Conservation (phyloP, 1,139 yeast genomes). For the Saccharomyces hybrid region DNA sequence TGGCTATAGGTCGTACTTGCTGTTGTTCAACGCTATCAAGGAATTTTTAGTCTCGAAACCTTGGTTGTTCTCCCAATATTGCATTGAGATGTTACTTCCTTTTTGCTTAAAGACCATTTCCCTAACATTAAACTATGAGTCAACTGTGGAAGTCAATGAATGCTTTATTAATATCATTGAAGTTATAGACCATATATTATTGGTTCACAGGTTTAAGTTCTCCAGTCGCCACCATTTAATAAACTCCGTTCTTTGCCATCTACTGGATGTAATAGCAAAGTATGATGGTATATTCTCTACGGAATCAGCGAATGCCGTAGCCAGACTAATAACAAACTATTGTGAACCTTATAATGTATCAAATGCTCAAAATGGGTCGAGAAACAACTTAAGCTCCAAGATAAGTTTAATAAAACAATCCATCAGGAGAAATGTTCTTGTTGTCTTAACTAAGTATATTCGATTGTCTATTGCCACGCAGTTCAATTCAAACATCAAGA, state of each 20-base stretch:
- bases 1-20: neutral
- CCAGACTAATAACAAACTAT: constrained; percentile 57
- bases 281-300: constrained; percentile 12
- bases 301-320: constrained; percentile 39
- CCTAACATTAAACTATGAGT: too few species aligned
- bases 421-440: constrained; percentile 56
- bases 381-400: constrained; percentile 45
- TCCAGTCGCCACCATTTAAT: constrained; percentile 68
- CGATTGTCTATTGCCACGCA: constrained; percentile 45
- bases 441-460: constrained; percentile 52
- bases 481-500: constrained; percentile 43
- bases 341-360: constrained; percentile 55
- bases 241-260: constrained; percentile 40
- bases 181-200: constrained; percentile 47
- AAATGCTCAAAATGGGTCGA: constrained; percentile 17
- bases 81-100: constrained; percentile 45
- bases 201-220: constrained; percentile 64
- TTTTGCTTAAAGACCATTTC: constrained; percentile 35
- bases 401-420: constrained; percentile 49
- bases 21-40: constrained; percentile 31
- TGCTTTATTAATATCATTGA: constrained; percentile 38
- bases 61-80: constrained; percentile 61
- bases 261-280: constrained; percentile 42
- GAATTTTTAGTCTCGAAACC: constrained; percentile 41
- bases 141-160: constrained; percentile 15